Evolutionary conservation across 1,284 basidiomycete genomes (phyloP).

Genomic region (Leccinum angustisporum): DNA sequence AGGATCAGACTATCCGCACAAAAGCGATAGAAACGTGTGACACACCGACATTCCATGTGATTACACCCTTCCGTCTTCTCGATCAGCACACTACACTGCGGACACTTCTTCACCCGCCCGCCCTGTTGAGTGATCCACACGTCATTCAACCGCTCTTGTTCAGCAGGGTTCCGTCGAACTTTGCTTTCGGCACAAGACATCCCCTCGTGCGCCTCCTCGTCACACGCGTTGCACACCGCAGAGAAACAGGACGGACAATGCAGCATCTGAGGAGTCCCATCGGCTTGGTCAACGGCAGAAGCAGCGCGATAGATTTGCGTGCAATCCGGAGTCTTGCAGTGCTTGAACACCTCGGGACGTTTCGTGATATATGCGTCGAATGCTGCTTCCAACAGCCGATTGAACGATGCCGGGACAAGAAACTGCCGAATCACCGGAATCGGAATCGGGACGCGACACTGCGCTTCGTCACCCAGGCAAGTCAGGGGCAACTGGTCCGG

Average conservation of each 20-base stretch:
- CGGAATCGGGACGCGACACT: constrained; percentile 47
- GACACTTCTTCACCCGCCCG: constrained; percentile 38
- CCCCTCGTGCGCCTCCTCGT: constrained; percentile 50
- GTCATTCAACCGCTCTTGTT: constrained; percentile 47
- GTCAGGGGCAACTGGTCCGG: constrained; percentile 46
- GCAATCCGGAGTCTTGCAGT: constrained; percentile 59
- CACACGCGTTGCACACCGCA: constrained; percentile 49
- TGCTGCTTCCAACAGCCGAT: constrained; percentile 44
- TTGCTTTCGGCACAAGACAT: constrained; percentile 48
- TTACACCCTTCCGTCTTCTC: constrained; percentile 57
- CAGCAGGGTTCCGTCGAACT: constrained; percentile 35
- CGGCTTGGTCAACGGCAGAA: constrained; percentile 10
- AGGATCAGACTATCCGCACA: constrained; percentile 38
- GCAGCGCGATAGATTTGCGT: constrained; percentile 49
- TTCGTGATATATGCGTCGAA: constrained; percentile 47
- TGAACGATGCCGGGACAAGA: constrained; percentile 43
- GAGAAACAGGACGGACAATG: constrained; percentile 53
- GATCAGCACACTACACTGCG: constrained; percentile 45
- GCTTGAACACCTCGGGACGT: constrained; percentile 47
- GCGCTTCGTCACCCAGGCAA: constrained; percentile 51
- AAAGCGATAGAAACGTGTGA: constrained; percentile 16
- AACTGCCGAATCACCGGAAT: constrained; percentile 51
- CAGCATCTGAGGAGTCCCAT: constrained; percentile 26
- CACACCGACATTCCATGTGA: constrained; percentile 47
- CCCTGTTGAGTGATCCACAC: constrained; percentile 38